These are phyloP conservation scores for Aspergillus ochraceoroseus DNA, from an alignment of 2,329 filamentous ascomycete genomes.

Conservation along the genomic window DNA sequence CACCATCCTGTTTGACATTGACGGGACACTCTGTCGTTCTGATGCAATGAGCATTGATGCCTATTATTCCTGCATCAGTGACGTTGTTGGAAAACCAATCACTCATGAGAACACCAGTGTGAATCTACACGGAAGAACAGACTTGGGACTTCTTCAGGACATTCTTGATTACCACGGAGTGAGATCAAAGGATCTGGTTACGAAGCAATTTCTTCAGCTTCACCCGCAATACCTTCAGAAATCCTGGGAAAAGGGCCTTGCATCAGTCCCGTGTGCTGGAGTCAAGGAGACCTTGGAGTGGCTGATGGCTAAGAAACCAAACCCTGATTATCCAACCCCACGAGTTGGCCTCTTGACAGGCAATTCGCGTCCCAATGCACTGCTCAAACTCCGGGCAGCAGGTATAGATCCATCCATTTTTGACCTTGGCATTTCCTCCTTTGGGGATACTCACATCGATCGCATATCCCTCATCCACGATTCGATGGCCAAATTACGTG, in stretches of 20 bases:
- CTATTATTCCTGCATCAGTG: slow-evolving; percentile 15
- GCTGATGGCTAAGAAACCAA: slow-evolving; percentile 4
- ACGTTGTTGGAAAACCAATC: slow-evolving; percentile 12
- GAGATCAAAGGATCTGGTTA: slow-evolving; percentile 2
- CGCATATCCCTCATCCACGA: slow-evolving; percentile 10
- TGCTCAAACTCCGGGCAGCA: slow-evolving; percentile 11
- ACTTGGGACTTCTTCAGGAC: slow-evolving; percentile 13
- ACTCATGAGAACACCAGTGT: slow-evolving; percentile 15
- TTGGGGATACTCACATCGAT: slow-evolving; percentile 15
- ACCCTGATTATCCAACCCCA: not conserved
- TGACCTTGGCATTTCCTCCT: slow-evolving; percentile 15
- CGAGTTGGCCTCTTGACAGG: slow-evolving; percentile 14
- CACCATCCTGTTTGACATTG: slow-evolving; percentile 15
- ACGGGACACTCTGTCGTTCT: slow-evolving; percentile 16
- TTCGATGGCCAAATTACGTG: slow-evolving; percentile 9
- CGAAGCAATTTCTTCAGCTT: slow-evolving; percentile 6
- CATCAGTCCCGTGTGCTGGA: slow-evolving; percentile 5
- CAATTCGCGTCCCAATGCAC: slow-evolving; percentile 15
- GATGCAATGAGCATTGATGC: slow-evolving; percentile 17
- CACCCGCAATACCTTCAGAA: slow-evolving; percentile 14
- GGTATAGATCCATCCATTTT: slow-evolving; percentile 13
- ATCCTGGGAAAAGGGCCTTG: slow-evolving; percentile 10
- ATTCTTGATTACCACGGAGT: slow-evolving; percentile 13
- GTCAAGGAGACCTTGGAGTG: slow-evolving; percentile 11
- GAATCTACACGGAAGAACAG: slow-evolving; percentile 15